Base-by-base conservation (phyloP, 2,329 filamentous ascomycete genomes). In the Falciphora oryzae region DNA sequence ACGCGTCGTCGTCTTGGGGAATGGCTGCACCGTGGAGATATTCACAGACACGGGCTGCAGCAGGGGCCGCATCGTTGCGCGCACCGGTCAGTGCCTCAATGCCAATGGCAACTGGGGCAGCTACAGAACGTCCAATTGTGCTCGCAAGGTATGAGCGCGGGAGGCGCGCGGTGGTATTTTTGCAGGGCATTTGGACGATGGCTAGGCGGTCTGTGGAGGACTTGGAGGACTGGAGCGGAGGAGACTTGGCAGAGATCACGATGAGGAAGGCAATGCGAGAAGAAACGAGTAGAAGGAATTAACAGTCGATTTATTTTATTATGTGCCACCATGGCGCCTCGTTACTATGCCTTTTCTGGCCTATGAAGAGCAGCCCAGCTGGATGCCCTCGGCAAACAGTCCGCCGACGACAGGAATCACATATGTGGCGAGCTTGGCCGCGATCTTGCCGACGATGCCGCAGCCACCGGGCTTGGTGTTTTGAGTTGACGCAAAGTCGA, bases 381-480 rank as follows among this genome's bases (percentile, higher is more conserved):
- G 14, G 11, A 61, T 61, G 38, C 59, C 59, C 59, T 61, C 22
- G 59, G 59, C 32, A 6, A 61, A 61, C 1, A 61, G 8, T 6
- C n/a, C 59, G 6, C 59, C 59, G 29, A 28, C 59, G 59, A 61
- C 59, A 10, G 59, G 59, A 25, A 61, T 61, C 13, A 32, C 27
- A 18, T 6, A 61, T 1, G 32, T 8, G 18, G 59, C 59, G 16
- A 61, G 32, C n/a, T 61, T 38, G 14, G 25, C 32, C 4, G 59
- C 59, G 22, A 61, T 61, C 10, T 38, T 44, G 59, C 59, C 59
- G 4, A 61, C 14, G 59, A 44, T 38, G 32, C 59, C 59, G 59
- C 59, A 61, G 59, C 59, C 59, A 4, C 59, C 59, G 32, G n/a
- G 0, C 59, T 61, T 32, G 32, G n/a, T 28, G 59, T 61, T 61